Evolutionary conservation across 805 yeast species (phyloP).

Genomic region (Ogataea dorogensis): DNA sequence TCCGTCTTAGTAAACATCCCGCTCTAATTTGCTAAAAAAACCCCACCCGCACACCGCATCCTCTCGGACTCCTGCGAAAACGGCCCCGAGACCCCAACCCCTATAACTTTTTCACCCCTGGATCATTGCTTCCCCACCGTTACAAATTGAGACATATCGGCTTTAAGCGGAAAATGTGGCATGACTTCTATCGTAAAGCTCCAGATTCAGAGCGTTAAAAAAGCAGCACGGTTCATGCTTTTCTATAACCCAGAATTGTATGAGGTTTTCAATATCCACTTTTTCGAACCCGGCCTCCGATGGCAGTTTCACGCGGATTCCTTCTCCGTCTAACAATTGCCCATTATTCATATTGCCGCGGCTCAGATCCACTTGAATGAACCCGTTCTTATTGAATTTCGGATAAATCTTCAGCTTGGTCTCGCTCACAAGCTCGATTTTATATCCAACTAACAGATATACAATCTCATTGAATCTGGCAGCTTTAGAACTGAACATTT

Average conservation of each 20-base stretch:
- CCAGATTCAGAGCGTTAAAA: conserved; percentile 69
- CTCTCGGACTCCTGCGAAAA: conserved; percentile 13
- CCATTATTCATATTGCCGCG: conserved; percentile 9
- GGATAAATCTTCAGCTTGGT: conserved; percentile 49
- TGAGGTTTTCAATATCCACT: conserved; percentile 53
- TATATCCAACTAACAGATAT: conserved; percentile 67
- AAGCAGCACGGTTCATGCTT: conserved; percentile 74
- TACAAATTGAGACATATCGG: conserved; percentile 3
- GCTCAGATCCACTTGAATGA: conserved; percentile 23
- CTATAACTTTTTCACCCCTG: conserved; percentile 8
- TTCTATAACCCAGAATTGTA: conserved; percentile 65
- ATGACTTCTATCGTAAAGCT: conserved; percentile 47
- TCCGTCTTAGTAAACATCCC: conserved; percentile 6
- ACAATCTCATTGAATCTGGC: conserved; percentile 67
- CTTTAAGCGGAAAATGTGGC: conserved; percentile 1
- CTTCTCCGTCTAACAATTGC: conserved; percentile 12
- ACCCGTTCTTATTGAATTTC: conserved; percentile 22
- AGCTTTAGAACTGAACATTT: conserved; percentile 64
- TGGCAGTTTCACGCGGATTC: conserved; percentile 13
- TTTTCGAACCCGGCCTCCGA: conserved; percentile 50
- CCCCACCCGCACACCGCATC: conserved; percentile 5
- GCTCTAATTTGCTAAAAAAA: conserved; percentile 5
- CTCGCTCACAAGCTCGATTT: conserved; percentile 62
- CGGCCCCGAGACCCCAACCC: conserved; percentile 12
- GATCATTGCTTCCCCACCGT: conserved; percentile 10